Percentiles rank a stretch among this genome's conserved stretches.
phyloP scores from a whole-genome alignment of 768 basidiomycete genomes.

The Tubosaeta sp. region DNA sequence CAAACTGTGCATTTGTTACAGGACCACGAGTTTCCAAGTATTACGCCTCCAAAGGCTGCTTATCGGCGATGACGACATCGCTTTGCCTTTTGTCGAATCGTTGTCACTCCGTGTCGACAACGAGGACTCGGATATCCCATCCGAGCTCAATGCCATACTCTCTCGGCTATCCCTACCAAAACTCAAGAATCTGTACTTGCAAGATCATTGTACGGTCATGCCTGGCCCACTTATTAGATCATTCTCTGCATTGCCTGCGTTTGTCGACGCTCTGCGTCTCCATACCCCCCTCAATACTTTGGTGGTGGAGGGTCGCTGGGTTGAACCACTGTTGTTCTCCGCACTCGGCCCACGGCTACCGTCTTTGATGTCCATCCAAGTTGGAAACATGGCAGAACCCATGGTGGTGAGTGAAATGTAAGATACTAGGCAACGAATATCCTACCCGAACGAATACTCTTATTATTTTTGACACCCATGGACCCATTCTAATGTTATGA shows the following conservation, averaged over 20 bases:
- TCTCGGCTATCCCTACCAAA: slow-evolving; percentile 47
- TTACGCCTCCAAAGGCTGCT: slow-evolving; percentile 11
- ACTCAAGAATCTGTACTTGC: slow-evolving; percentile 44
- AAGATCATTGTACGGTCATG: slow-evolving; percentile 32
- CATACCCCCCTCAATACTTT: slow-evolving; percentile 11
- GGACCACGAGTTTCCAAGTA: slow-evolving; percentile 18
- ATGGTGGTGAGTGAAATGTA: slow-evolving; percentile 9
- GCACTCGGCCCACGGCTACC: slow-evolving; percentile 12
- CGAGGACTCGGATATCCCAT: slow-evolving; percentile 58
- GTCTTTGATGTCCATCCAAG: slow-evolving; percentile 11
- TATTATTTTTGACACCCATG: neutral
- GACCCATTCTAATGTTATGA: slow-evolving; percentile 2
- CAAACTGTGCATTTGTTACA: slow-evolving; percentile 49
- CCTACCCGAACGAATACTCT: slow-evolving; percentile 6
- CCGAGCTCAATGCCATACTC: slow-evolving; percentile 51
- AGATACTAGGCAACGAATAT: neutral
- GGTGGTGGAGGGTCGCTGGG: slow-evolving; percentile 27
- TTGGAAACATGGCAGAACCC: slow-evolving; percentile 3
- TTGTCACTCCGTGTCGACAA: slow-evolving; percentile 51
- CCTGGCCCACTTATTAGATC: slow-evolving; percentile 13
- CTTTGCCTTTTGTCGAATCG: slow-evolving; percentile 42
- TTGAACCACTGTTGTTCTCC: slow-evolving; percentile 10
- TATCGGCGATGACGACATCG: slow-evolving; percentile 31
- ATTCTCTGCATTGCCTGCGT: slow-evolving; percentile 39
- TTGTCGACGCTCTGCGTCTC: slow-evolving; percentile 4